Evolutionary conservation across 768 basidiomycete genomes (phyloP).

Genomic region (Xerocomellus intermedius): DNA sequence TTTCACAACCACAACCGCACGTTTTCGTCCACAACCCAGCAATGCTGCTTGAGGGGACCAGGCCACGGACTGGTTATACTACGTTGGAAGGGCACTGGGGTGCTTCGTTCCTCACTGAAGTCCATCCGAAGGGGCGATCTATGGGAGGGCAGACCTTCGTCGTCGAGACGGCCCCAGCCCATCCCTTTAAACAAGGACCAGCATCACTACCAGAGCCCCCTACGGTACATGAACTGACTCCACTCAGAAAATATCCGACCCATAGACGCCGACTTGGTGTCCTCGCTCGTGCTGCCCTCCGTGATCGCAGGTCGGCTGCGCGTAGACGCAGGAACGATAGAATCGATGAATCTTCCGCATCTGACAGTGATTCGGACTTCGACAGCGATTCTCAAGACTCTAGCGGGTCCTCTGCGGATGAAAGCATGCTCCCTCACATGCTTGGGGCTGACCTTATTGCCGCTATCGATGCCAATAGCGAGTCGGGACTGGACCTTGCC

Average conservation of each 20-base stretch:
- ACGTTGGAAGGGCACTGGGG: neutral
- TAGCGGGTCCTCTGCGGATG: slow-evolving; percentile 19
- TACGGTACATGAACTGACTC: neutral
- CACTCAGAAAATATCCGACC: neutral
- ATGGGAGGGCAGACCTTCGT: neutral
- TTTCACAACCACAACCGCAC: neutral
- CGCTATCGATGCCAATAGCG: slow-evolving; percentile 28
- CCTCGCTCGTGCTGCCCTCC: slow-evolving; percentile 22
- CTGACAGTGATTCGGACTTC: slow-evolving; percentile 15
- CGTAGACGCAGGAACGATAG: neutral
- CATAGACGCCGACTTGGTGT: slow-evolving; percentile 13
- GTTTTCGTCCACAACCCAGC: neutral
- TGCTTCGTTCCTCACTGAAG: slow-evolving; percentile 1
- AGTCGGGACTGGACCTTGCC: slow-evolving; percentile 19
- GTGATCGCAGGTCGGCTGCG: slow-evolving; percentile 12
- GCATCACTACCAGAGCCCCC: neutral
- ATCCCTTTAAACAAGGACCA: neutral
- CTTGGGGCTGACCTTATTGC: slow-evolving; percentile 29
- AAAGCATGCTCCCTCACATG: slow-evolving; percentile 23
- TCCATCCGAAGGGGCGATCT: neutral
- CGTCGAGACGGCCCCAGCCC: neutral
- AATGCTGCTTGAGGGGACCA: neutral
- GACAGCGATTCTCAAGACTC: slow-evolving; percentile 23
- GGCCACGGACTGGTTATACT: slow-evolving; percentile 1
- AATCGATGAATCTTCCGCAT: slow-evolving; percentile 8